phyloP scores from a whole-genome alignment of 768 basidiomycete genomes.

The Leucosporidium creatinivorum region DNA sequence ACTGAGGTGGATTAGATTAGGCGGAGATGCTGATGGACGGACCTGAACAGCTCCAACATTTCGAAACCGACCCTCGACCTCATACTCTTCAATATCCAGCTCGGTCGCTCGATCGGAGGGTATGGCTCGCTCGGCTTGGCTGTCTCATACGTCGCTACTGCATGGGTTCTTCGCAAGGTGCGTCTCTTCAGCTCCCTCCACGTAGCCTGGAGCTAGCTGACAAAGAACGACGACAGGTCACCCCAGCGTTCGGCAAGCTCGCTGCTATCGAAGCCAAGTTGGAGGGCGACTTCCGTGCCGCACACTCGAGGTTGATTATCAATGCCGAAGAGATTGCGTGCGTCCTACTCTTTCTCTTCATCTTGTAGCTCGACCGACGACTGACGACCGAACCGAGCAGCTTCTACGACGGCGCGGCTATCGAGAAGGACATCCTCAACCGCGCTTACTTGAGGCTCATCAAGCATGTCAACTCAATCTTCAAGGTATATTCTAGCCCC shows the following conservation, averaged over 20 bases:
- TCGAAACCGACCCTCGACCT: conserved; percentile 88
- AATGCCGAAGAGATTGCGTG: conserved; percentile 90
- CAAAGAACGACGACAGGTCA: background rate
- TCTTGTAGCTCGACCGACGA: background rate
- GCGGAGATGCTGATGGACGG: background rate
- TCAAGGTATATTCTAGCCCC: conserved; percentile 53
- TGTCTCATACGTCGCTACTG: conserved; percentile 77
- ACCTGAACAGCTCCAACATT: conserved; percentile 64
- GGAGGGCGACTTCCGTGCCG: conserved; percentile 85
- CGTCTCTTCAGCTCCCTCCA: background rate
- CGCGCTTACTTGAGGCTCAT: conserved; percentile 70
- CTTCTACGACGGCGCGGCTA: conserved; percentile 81
- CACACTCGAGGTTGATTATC: conserved; percentile 73
- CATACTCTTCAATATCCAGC: conserved; percentile 82
- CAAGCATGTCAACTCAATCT: conserved; percentile 83
- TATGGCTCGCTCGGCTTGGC: conserved; percentile 76
- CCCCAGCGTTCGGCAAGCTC: conserved; percentile 84
- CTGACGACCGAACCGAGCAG: conserved; percentile 42
- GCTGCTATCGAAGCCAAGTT: conserved; percentile 80
- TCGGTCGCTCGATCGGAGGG: conserved; percentile 74
- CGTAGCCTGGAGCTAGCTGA: no score
- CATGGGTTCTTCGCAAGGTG: conserved; percentile 64
- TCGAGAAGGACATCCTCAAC: conserved; percentile 74
- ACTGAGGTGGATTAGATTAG: no score
- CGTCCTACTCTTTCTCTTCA: conserved; percentile 41